Evolutionary conservation across 768 basidiomycete genomes (phyloP).

Genomic region (Psilocybe subaeruginosa): DNA sequence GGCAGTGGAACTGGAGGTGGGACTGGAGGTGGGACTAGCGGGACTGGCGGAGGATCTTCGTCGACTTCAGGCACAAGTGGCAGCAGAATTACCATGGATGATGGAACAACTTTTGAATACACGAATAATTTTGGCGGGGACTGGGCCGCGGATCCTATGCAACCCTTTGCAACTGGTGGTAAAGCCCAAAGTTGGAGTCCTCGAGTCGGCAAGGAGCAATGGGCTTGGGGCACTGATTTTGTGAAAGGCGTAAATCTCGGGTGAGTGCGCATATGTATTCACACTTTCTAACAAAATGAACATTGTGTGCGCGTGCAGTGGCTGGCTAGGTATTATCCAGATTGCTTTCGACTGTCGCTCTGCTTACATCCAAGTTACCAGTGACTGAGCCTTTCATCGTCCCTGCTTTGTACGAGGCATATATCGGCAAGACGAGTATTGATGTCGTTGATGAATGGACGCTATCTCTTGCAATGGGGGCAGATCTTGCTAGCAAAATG

Average conservation of each 20-base stretch:
- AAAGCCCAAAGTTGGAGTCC: slow-evolving; percentile 81
- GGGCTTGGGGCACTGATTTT: slow-evolving; percentile 71
- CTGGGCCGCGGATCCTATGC: slow-evolving; percentile 74
- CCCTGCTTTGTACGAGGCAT: slow-evolving; percentile 71
- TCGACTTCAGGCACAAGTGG: slow-evolving; percentile 63
- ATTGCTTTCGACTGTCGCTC: background rate
- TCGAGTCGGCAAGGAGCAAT: slow-evolving; percentile 69
- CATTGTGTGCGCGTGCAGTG: slow-evolving; percentile 26
- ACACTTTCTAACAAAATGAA: slow-evolving; percentile 18
- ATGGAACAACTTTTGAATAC: slow-evolving; percentile 83
- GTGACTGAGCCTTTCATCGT: slow-evolving; percentile 81
- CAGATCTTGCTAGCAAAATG: slow-evolving; percentile 66
- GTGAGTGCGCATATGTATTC: slow-evolving; percentile 30
- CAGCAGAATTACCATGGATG: slow-evolving; percentile 65
- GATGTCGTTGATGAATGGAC: slow-evolving; percentile 77
- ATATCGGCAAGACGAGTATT: slow-evolving; percentile 42
- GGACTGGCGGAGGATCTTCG: slow-evolving; percentile 5
- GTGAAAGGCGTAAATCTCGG: slow-evolving; percentile 60
- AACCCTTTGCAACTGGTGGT: slow-evolving; percentile 76
- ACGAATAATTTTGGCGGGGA: slow-evolving; percentile 77
- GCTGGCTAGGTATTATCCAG: slow-evolving; percentile 43
- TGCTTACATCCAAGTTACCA: slow-evolving; percentile 13
- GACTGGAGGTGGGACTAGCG: slow-evolving; percentile 1
- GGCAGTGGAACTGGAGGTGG: slow-evolving; percentile 10
- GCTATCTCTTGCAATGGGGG: slow-evolving; percentile 65